These are phyloP conservation scores for Patellaria atrata DNA, from an alignment of 495 filamentous ascomycete genomes.

Conservation along the genomic window DNA sequence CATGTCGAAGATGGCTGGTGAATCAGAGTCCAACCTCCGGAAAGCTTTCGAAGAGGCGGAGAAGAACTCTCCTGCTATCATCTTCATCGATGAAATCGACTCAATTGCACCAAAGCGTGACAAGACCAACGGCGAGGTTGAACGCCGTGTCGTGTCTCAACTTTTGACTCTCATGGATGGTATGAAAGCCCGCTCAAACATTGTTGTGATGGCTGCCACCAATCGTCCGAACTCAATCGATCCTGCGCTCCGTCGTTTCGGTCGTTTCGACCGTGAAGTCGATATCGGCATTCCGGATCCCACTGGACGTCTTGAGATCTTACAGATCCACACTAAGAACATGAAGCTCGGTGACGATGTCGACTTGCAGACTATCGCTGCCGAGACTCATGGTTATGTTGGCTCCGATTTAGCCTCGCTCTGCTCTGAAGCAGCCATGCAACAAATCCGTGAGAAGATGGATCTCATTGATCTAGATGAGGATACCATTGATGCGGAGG, in stretches of 20 bases:
- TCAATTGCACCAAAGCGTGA: slow-evolving; percentile 99
- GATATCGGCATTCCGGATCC: slow-evolving; percentile 97
- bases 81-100: slow-evolving; percentile 99
- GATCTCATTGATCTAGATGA: slow-evolving; percentile 98
- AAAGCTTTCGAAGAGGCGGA: slow-evolving; percentile 98
- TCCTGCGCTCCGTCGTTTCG: slow-evolving; percentile 90
- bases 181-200: slow-evolving; percentile 97
- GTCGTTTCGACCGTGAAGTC: slow-evolving; percentile 96
- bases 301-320: slow-evolving; percentile 95
- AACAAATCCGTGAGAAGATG: slow-evolving; percentile 99
- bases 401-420: slow-evolving; percentile 98
- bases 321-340: slow-evolving; percentile 99
- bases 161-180: slow-evolving; percentile 97
- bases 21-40: slow-evolving; percentile 92
- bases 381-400: slow-evolving; percentile 98
- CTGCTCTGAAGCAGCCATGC: slow-evolving; percentile 98
- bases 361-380: slow-evolving; percentile 88
- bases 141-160: slow-evolving; percentile 96
- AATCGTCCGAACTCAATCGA: slow-evolving; percentile 98
- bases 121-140: slow-evolving; percentile 98
- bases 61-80: slow-evolving; percentile 98
- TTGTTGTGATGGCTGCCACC: slow-evolving; percentile 97
- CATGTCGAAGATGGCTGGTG: slow-evolving; percentile 99
- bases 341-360: slow-evolving; percentile 98
- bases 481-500: slow-evolving; percentile 97